phyloP scores from a whole-genome alignment of 106 monocot species.

The Dendrobium officinale region DNA sequence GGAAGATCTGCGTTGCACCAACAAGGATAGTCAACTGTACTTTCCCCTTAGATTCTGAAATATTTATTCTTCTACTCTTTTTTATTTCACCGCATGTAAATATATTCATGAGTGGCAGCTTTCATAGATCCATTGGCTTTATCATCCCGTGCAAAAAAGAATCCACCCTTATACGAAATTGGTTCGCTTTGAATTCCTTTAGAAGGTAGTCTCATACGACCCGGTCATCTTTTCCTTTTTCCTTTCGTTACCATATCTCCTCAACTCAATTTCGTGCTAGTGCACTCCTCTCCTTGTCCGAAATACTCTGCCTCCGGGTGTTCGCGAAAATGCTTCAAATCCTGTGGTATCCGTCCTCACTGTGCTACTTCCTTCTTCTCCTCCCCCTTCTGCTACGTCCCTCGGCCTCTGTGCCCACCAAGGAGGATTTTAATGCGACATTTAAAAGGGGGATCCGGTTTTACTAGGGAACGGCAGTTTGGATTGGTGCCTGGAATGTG shows the following conservation, averaged over 20 bases:
- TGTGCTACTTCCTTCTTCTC: background rate
- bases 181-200: background rate
- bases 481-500: background rate
- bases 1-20: too few species aligned
- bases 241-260: background rate
- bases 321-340: slow-evolving; percentile 4
- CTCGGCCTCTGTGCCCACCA: background rate
- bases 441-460: background rate
- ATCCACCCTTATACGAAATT: too few species aligned
- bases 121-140: too few species aligned
- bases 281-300: background rate
- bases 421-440: background rate
- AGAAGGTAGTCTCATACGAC: background rate
- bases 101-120: too few species aligned
- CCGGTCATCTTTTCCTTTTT: background rate
- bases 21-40: too few species aligned
- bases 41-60: too few species aligned
- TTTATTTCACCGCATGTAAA: too few species aligned
- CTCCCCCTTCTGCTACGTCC: background rate
- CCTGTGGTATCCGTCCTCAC: too few species aligned
- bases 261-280: background rate
- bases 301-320: background rate
- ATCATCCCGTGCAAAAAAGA: too few species aligned
- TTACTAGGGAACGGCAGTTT: background rate
- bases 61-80: too few species aligned